Evolutionary conservation across 1,139 yeast species (phyloP), one percentile per base, ranked within the genome.

Genomic region (Debaryomyces robertsiae): DNA sequence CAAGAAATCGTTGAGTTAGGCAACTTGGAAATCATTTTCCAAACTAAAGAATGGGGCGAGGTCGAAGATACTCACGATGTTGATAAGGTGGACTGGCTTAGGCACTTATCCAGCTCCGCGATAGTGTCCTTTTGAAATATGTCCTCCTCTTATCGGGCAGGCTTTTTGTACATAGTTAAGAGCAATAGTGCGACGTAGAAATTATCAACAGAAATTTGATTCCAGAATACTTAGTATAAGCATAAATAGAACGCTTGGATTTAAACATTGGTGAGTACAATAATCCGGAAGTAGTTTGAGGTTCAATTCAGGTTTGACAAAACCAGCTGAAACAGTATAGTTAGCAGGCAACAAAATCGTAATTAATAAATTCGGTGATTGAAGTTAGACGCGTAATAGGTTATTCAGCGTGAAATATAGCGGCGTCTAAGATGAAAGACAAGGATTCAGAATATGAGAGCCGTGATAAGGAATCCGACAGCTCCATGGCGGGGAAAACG

Each of bases 41-140:
- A 93, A 63, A 87, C 95, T 19, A 81, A 79, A 30, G 77, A 82
- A 55, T 93, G 98, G 98, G 98, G 98, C 30, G 97, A 93, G 62
- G 98, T 93, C 17, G 98, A 93, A 66, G 98, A 93, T 57, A 90
- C 98, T 3, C 98, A 93, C 58, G 98, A 93, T 61, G 98, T 93
- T 13, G 95, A 89, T 55, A 84, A 84, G 61, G 95, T 82, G 35
- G 97, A 93, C 51, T 76, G 95, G 61, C 73, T 88, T 51, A 79
- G 98, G 62, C 83, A 82, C 53, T 73, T 93, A 39, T 81, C 93
- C 25, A 78, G 91, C 51, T 94, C 96, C 27, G 85, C 90, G n/a
- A 65, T 89, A 42, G 63, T 85, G 24, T 15, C 43, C 7, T 36
- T 24, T 22, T 40, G 10, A 25, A 29, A 27, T 23, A 9, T 17